Evolutionary conservation across 2,329 filamentous ascomycete genomes (phyloP), one percentile per base, ranked within the genome.

Genomic region (Ascomycota sp.): DNA sequence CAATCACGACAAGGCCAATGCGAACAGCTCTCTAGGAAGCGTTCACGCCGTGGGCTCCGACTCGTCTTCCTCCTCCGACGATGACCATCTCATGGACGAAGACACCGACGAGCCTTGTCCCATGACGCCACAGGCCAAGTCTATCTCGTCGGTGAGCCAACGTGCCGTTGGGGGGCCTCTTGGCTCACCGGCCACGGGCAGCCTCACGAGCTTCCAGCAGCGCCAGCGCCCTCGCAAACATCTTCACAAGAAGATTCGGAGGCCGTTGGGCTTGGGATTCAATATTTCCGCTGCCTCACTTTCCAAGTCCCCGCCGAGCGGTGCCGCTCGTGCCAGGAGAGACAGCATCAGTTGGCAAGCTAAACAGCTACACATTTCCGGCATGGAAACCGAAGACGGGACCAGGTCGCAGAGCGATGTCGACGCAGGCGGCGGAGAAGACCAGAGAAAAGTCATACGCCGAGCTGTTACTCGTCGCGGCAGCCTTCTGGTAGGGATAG

Each of bases 261-360:
- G 58, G 1, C 54, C 61, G 2, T 44, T 66, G 7, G 60, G 63
- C 2, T 47, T 69, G 10, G 64, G 64, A 2, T 68, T 69, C 40
- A 58, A 58, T 38, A 53, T 59, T 25, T 46, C 55, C 6, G 44
- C 53, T 3, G 49, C 55, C 8, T 50, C 53, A 12, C 47, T 75
- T 1, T 80, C 81, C 9, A 73, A 72, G 36, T 92, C 83, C 11
- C 83, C 86, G 8, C 80, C 84, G 7, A 59, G 54, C 44, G 39
- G 50, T 43, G 39, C 53, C 29, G 41, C 58, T 4, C 60, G 65
- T 29, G 66, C 76, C 7, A 67, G 86, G 31, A 66, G 86, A 30
- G 84, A 93, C 53, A 92, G 82, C 51, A 73, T 95, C 38, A 91
- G 80, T 42, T 73, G 89, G 59, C 82, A 84, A 28, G 84, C 84